phyloP scores from a whole-genome alignment of 164 flowering plant species.

The Nymphaea colorata region DNA sequence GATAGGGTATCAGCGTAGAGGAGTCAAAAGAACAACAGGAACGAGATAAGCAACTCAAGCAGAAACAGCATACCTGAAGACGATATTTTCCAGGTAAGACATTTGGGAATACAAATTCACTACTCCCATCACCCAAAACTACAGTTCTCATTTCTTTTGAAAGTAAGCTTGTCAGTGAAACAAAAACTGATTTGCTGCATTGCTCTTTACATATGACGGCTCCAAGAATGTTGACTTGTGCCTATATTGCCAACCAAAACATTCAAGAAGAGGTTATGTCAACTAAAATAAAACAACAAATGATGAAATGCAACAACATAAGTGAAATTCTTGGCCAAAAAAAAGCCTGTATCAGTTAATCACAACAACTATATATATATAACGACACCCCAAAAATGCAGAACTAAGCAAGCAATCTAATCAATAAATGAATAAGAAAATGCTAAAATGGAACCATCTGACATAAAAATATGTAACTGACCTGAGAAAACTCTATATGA shows the following conservation, averaged over 20 bases:
- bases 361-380: too few species aligned
- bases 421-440: neutral
- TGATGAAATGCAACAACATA: neutral
- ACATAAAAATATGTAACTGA: slow-evolving; percentile 10
- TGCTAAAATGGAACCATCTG: neutral
- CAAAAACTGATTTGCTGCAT: slow-evolving; percentile 56
- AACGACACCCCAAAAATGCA: neutral
- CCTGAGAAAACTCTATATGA: slow-evolving; percentile 81
- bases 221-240: slow-evolving; percentile 68
- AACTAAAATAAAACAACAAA: neutral
- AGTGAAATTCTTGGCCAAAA: neutral
- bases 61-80: slow-evolving; percentile 50
- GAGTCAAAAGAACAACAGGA: too few species aligned
- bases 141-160: slow-evolving; percentile 36
- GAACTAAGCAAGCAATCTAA: neutral
- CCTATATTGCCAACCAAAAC: slow-evolving; percentile 26
- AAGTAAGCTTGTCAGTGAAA: slow-evolving; percentile 40
- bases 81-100: slow-evolving; percentile 85
- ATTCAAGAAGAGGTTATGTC: neutral
- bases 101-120: slow-evolving; percentile 49
- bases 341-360: neutral
- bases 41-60: neutral
- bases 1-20: too few species aligned
- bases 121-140: slow-evolving; percentile 42
- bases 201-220: slow-evolving; percentile 72